Conservation (phyloP, 2,329 filamentous ascomycete species). For the Hypoxylon sp. region DNA sequence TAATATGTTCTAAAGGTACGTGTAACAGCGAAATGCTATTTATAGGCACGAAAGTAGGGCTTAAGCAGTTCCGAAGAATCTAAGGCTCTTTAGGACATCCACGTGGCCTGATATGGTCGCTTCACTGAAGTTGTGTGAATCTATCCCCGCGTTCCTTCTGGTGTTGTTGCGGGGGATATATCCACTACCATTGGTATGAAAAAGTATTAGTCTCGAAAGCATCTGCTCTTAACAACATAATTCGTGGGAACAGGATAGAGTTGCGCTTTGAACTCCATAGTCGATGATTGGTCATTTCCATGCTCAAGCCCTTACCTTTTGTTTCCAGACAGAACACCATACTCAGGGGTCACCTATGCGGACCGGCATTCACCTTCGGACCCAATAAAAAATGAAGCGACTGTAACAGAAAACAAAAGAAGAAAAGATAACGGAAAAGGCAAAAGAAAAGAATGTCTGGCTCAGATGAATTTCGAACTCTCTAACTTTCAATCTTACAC, state of each 20-base stretch:
- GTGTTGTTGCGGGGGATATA: slow-evolving; percentile 1
- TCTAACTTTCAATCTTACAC: neutral
- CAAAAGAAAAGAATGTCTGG: neutral
- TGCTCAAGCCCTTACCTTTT: neutral
- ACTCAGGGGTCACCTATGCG: neutral
- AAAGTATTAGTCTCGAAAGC: neutral
- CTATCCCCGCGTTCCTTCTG: slow-evolving; percentile 4
- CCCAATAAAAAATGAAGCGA: no score
- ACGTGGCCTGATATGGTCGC: slow-evolving; percentile 13
- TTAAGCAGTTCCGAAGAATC: slow-evolving; percentile 15
- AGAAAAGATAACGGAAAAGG: neutral
- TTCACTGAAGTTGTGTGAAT: slow-evolving; percentile 4
- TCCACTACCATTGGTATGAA: neutral
- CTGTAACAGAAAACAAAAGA: neutral
- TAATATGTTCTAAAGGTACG: neutral
- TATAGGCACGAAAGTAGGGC: slow-evolving; percentile 13
- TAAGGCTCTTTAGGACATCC: slow-evolving; percentile 6
- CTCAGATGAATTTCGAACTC: neutral
- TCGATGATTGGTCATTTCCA: neutral
- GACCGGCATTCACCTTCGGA: neutral
- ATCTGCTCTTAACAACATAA: neutral
- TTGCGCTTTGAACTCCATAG: neutral
- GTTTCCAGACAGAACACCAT: neutral
- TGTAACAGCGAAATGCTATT: slow-evolving; percentile 2
- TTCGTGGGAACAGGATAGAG: neutral